Evolutionary conservation across 495 filamentous ascomycete genomes (phyloP).

Genomic region (Neurospora intermedia): DNA sequence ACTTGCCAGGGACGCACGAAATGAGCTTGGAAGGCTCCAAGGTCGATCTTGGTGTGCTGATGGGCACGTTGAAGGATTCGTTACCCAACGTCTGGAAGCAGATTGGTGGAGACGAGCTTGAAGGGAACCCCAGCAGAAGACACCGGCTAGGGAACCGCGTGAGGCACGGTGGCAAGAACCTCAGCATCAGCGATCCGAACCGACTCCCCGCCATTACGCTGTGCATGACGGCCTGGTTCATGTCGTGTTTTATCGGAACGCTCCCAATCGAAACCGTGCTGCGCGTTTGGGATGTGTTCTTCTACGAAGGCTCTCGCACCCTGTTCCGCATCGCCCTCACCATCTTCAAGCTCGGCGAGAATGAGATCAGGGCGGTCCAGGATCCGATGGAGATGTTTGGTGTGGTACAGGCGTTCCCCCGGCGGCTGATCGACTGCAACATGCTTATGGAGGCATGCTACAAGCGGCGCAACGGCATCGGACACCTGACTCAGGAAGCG

Average conservation of each 20-base stretch:
- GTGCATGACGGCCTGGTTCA: slow-evolving; percentile 96
- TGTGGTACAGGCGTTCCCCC: slow-evolving; percentile 82
- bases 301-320: slow-evolving; percentile 90
- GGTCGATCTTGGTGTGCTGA: slow-evolving; percentile 88
- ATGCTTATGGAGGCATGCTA: slow-evolving; percentile 71
- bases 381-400: slow-evolving; percentile 97
- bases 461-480: slow-evolving; percentile 67
- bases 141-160: slow-evolving; percentile 21
- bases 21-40: slow-evolving; percentile 87
- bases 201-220: slow-evolving; percentile 83
- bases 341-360: slow-evolving; percentile 85
- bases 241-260: slow-evolving; percentile 90
- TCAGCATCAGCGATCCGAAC: slow-evolving; percentile 25
- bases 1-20: slow-evolving; percentile 88
- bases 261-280: slow-evolving; percentile 83
- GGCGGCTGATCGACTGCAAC: slow-evolving; percentile 71
- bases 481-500: slow-evolving; percentile 59
- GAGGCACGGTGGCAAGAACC: slow-evolving; percentile 14
- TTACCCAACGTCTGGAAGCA: slow-evolving; percentile 81
- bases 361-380: slow-evolving; percentile 63
- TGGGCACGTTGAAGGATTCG: slow-evolving; percentile 72
- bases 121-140: slow-evolving; percentile 37
- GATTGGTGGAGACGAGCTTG: slow-evolving; percentile 65
- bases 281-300: slow-evolving; percentile 91
- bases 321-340: slow-evolving; percentile 89